Percentiles rank a stretch among this genome's conserved stretches.
Conservation (phyloP, 371 early-diverging fungal species). For the Saksenaea vasiformis region DNA sequence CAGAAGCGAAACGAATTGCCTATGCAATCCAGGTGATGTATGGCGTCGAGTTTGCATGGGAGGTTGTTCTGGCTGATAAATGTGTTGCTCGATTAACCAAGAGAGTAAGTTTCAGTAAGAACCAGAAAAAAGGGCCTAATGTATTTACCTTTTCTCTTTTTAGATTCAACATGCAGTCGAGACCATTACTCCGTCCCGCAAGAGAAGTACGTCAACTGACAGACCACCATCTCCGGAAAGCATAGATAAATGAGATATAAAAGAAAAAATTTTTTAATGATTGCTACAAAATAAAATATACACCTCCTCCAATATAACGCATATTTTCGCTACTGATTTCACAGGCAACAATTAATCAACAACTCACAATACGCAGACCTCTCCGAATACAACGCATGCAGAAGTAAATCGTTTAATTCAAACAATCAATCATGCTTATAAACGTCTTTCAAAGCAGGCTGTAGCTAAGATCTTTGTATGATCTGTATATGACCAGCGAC, state of each 20-base stretch:
- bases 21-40: slow-evolving; percentile 73
- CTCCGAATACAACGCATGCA: too few species aligned
- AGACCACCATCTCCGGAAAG: neutral
- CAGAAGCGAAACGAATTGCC: slow-evolving; percentile 66
- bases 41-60: slow-evolving; percentile 80
- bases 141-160: neutral
- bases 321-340: too few species aligned
- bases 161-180: slow-evolving; percentile 19
- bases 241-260: neutral
- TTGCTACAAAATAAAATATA: too few species aligned
- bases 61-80: slow-evolving; percentile 62
- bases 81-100: slow-evolving; percentile 30
- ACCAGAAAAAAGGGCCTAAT: neutral
- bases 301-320: too few species aligned
- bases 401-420: too few species aligned
- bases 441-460: too few species aligned
- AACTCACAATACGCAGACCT: too few species aligned
- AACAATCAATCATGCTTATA: too few species aligned
- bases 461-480: too few species aligned
- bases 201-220: neutral
- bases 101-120: slow-evolving; percentile 8
- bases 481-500: too few species aligned
- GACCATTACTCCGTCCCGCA: slow-evolving; percentile 11
- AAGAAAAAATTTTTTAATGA: too few species aligned
- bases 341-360: too few species aligned